Conservation (phyloP, 495 filamentous ascomycete genomes). For the Penicillium herquei region DNA sequence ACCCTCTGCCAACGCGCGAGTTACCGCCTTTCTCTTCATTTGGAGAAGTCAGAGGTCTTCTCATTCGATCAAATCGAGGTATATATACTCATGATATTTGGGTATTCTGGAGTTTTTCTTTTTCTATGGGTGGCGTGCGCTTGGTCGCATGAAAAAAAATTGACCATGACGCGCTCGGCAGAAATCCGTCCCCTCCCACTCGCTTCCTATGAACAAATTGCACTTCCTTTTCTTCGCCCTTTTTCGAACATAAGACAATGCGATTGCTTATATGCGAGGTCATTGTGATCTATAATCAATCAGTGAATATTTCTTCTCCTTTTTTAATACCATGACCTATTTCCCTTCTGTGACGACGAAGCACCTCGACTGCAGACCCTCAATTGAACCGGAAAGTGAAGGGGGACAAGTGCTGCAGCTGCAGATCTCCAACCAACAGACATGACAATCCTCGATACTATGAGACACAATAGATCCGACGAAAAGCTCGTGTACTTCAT, state of each 20-base stretch:
- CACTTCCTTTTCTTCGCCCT: conserved; percentile 1
- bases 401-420: no score
- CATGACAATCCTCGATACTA: no score
- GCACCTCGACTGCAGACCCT: no score
- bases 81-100: not conserved
- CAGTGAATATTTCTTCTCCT: no score
- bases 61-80: not conserved
- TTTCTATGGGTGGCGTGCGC: not conserved
- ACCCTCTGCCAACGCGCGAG: conserved; percentile 24
- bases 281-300: not conserved
- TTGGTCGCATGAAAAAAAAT: not conserved
- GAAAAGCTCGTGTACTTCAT: no score
- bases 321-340: no score
- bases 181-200: conserved; percentile 7
- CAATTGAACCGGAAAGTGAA: no score
- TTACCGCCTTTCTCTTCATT: conserved; percentile 12
- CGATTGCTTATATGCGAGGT: not conserved
- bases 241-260: conserved; percentile 7
- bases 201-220: not conserved
- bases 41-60: not conserved
- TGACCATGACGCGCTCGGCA: conserved; percentile 9
- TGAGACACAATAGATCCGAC: no score
- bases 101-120: not conserved
- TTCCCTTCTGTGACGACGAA: no score
- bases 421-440: no score